Percentiles rank a stretch among this genome's conserved stretches.
phyloP scores from a whole-genome alignment of 2,329 filamentous ascomycete species.

The Rachicladosporium sp. region DNA sequence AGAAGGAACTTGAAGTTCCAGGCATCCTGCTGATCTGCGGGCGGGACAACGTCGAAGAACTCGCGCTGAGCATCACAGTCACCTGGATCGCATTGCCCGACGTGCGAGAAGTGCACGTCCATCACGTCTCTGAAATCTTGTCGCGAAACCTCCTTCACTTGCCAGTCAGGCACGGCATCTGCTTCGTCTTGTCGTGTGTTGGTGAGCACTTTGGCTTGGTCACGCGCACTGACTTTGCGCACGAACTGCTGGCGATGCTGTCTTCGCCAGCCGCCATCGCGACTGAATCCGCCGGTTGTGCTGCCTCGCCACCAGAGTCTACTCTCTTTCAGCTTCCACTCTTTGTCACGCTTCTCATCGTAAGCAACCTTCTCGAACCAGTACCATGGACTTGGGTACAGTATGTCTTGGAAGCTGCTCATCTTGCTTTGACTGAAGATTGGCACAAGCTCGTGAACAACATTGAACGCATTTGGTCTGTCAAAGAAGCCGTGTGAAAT shows the following conservation, averaged over 20 bases:
- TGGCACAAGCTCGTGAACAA: constrained; percentile 82
- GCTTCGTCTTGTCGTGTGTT: constrained; percentile 23
- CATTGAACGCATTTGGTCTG: constrained; percentile 71
- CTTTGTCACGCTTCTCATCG: constrained; percentile 53
- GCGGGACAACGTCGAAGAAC: constrained; percentile 64
- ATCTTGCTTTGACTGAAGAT: constrained; percentile 95
- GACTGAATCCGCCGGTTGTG: constrained; percentile 86
- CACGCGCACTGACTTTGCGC: constrained; percentile 57
- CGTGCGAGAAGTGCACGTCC: constrained; percentile 75
- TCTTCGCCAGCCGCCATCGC: constrained; percentile 81
- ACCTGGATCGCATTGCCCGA: constrained; percentile 82
- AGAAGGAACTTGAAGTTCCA: constrained; percentile 80
- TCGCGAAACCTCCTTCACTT: constrained; percentile 48
- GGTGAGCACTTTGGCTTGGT: constrained; percentile 45
- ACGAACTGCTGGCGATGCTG: constrained; percentile 88
- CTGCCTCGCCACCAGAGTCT: constrained; percentile 90
- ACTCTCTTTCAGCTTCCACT: constrained; percentile 64
- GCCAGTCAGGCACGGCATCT: constrained; percentile 43
- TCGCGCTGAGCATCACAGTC: constrained; percentile 80
- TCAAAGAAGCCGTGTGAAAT: constrained; percentile 84
- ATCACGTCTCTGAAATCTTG: constrained; percentile 58
- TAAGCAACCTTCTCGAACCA: constrained; percentile 86
- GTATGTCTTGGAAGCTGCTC: constrained; percentile 81
- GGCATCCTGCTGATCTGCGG: constrained; percentile 66
- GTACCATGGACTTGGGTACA: constrained; percentile 96